Percentiles rank a stretch among this genome's conserved stretches.
phyloP scores from a whole-genome alignment of 306 rosid species.

The Rosa chinensis region DNA sequence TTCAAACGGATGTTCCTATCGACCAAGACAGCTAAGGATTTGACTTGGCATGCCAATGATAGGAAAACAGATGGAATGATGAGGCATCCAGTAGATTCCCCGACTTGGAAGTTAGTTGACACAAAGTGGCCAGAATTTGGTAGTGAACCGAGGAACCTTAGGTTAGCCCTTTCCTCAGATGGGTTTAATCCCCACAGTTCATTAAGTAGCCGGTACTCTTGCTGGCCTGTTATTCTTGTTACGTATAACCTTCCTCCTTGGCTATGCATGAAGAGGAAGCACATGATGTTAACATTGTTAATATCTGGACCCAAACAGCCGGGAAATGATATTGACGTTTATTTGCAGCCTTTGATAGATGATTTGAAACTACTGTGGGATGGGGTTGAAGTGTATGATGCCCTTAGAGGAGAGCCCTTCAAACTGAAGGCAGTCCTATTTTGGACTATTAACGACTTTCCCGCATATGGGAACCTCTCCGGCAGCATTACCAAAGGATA shows the following conservation, averaged over 20 bases:
- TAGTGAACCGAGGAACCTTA: not conserved
- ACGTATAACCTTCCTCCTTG: not conserved
- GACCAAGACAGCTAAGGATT: not conserved
- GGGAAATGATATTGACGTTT: too few relatives aligned
- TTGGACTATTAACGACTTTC: too few relatives aligned
- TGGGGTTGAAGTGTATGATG: too few relatives aligned
- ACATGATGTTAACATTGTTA: not conserved
- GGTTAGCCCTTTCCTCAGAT: not conserved
- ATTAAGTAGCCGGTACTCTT: not conserved
- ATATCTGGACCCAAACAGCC: too few relatives aligned
- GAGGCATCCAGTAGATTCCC: not conserved
- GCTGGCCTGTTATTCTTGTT: not conserved
- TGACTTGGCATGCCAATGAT: not conserved
- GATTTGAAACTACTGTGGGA: not conserved
- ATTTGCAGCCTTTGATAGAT: too few relatives aligned
- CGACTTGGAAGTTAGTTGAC: not conserved
- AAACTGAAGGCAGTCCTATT: too few relatives aligned
- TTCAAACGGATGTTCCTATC: not conserved
- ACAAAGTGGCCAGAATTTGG: not conserved
- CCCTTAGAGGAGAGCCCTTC: too few relatives aligned
- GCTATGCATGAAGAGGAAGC: constrained; percentile 4
- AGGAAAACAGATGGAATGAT: not conserved
- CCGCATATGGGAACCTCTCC: too few relatives aligned
- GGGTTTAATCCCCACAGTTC: not conserved
- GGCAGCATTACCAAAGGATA: not conserved